Conservation (phyloP, 1,284 basidiomycete genomes). For the Naganishia liquefaciens region DNA sequence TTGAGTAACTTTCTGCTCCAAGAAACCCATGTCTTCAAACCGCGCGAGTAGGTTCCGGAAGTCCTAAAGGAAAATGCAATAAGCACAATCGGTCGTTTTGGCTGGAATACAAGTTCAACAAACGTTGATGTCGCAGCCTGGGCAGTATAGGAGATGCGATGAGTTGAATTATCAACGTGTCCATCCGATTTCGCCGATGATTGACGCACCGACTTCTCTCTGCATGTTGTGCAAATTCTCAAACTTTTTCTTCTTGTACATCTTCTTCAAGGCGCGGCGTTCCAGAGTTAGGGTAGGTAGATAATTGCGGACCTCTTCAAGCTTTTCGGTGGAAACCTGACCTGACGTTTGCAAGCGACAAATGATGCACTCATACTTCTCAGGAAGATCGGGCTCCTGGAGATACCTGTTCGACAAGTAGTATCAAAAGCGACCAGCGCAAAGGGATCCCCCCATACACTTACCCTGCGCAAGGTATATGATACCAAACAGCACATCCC, state of each 20-base stretch:
- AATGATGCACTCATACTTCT: slow-evolving; percentile 26
- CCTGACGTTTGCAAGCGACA: slow-evolving; percentile 23
- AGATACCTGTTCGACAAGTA: slow-evolving; percentile 8
- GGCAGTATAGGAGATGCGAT: not conserved
- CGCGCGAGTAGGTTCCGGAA: slow-evolving; percentile 21
- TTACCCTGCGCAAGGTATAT: slow-evolving; percentile 33
- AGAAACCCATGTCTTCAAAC: slow-evolving; percentile 14
- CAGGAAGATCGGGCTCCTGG: slow-evolving; percentile 17
- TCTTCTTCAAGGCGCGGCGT: slow-evolving; percentile 23
- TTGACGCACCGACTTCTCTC: not conserved
- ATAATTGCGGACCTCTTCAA: slow-evolving; percentile 13
- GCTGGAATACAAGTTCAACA: not conserved
- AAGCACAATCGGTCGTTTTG: not conserved
- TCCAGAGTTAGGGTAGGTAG: slow-evolving; percentile 27
- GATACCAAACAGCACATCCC: slow-evolving; percentile 29
- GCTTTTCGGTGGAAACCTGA: slow-evolving; percentile 1
- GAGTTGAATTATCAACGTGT: not conserved
- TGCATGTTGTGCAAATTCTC: slow-evolving; percentile 16
- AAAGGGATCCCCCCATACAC: slow-evolving; percentile 37
- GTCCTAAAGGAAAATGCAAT: slow-evolving; percentile 4
- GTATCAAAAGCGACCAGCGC: not conserved
- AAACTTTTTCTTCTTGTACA: slow-evolving; percentile 19
- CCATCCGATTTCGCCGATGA: not conserved
- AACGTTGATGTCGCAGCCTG: slow-evolving; percentile 23
- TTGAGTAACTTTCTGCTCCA: slow-evolving; percentile 3